Percentiles rank a stretch among this genome's conserved stretches.
Conservation (phyloP, 305 asterid genomes). For the Plantago coronopus region DNA sequence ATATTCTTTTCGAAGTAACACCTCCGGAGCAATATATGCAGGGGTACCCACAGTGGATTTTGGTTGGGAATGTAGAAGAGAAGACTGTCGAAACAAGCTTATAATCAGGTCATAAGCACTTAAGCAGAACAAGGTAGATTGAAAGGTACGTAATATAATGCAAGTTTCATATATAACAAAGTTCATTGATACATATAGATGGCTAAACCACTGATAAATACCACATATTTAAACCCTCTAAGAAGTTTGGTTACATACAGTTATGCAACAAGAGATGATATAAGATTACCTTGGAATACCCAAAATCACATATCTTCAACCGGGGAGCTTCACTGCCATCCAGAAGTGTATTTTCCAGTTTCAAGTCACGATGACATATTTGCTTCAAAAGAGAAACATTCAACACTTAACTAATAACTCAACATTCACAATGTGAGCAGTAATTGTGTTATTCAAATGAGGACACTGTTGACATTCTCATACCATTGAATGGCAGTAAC, state of each 20-base stretch:
- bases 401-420: not conserved
- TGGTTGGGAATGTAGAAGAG: slow-evolving; percentile 48
- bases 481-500: slow-evolving; percentile 63
- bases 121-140: not conserved
- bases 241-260: too few species aligned
- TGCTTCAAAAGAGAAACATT: slow-evolving; percentile 9
- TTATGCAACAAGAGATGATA: not conserved
- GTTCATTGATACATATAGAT: too few species aligned
- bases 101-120: not conserved
- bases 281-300: slow-evolving; percentile 12
- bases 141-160: not conserved
- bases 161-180: too few species aligned
- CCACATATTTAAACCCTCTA: too few species aligned
- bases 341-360: slow-evolving; percentile 20
- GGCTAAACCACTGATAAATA: too few species aligned
- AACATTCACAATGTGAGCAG: not conserved
- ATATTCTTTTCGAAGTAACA: slow-evolving; percentile 42
- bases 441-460: not conserved
- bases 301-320: slow-evolving; percentile 22
- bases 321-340: slow-evolving; percentile 23
- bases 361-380: slow-evolving; percentile 23
- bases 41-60: slow-evolving; percentile 52
- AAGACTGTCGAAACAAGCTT: slow-evolving; percentile 29
- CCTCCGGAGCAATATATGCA: slow-evolving; percentile 53
- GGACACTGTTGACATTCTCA: not conserved